Base-by-base conservation (phyloP, 2,329 filamentous ascomycete genomes). In the Byssochlamys sp. region DNA sequence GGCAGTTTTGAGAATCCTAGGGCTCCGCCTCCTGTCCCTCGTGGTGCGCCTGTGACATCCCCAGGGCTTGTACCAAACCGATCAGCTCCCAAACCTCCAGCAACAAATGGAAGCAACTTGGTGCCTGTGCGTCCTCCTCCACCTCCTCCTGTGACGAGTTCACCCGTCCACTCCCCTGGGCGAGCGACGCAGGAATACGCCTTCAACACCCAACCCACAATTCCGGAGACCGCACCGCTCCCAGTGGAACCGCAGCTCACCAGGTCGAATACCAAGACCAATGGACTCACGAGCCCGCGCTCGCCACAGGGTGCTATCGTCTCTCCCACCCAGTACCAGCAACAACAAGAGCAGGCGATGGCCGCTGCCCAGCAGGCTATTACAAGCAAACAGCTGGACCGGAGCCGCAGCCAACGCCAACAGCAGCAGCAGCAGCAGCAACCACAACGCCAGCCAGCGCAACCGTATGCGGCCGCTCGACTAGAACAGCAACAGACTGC, bases 1-100 rank as follows among this genome's bases (percentile, higher is more conserved):
- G 89, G 90, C 70, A 97, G 90, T 78, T 99, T 97, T 75, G 94
- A 97, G 77, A 97, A 99, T 70, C 94, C 94, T 53, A 84, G 94
- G 69, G 89, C 92, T 19, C 89, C 94, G 45, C 94, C 94, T 62
- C 94, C 92, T 10, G 89, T 96, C 60, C 91, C 92, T 58, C 71
- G 82, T 33, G 72, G 69, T 26, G 63, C 66, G 59, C 64, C 70
- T 50, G 66, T 70, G 58, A 67, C 69, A 56, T 70, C 71, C 25
- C 62, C 67, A 72, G 75, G 70, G 66, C 77, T 91, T 66, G 81
- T 95, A 69, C 91, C 94, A 54, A 88, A 84, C 67, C 84, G 94
- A 60, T 89, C 90, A 56, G 91, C 92, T 52, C 94, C 91, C 55
- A 89, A 89, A 73, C 89, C 92, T n/a, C 94, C 92, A 54, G 81